Percentiles rank a stretch among this genome's conserved stretches.
Evolutionary conservation across 202 grass and related monocot genomes (phyloP).

Genomic region (Setaria viridis): DNA sequence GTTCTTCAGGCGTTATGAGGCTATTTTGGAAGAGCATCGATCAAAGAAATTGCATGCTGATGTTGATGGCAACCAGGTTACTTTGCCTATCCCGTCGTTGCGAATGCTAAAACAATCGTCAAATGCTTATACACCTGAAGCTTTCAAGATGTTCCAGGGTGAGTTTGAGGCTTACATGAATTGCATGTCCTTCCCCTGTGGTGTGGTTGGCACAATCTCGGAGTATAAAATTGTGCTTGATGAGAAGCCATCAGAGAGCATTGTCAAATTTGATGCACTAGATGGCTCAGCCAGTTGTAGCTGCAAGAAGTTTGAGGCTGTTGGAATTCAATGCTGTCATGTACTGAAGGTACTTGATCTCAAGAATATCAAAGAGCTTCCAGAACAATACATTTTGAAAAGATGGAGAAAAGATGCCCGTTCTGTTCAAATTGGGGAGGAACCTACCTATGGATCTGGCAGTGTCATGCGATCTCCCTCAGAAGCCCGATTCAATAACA

Average conservation of each 20-base stretch:
- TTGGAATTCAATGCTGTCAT: slow-evolving; percentile 91
- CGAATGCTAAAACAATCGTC: slow-evolving; percentile 85
- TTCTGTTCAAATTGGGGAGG: slow-evolving; percentile 54
- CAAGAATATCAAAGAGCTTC: slow-evolving; percentile 95
- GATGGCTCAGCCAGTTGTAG: slow-evolving; percentile 76
- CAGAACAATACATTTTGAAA: slow-evolving; percentile 85
- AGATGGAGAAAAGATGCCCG: slow-evolving; percentile 97
- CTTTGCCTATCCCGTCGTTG: slow-evolving; percentile 71
- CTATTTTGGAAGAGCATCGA: slow-evolving; percentile 71
- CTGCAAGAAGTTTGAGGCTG: slow-evolving; percentile 91
- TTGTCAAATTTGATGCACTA: slow-evolving; percentile 82
- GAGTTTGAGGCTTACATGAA: slow-evolving; percentile 98
- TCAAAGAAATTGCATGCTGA: slow-evolving; percentile 76
- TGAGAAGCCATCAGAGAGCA: slow-evolving; percentile 71
- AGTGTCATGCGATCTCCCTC: slow-evolving; percentile 51
- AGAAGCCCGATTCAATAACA: slow-evolving; percentile 58
- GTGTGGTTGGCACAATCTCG: slow-evolving; percentile 61
- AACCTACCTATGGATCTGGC: slow-evolving; percentile 48
- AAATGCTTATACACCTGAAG: slow-evolving; percentile 81
- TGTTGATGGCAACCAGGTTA: slow-evolving; percentile 68
- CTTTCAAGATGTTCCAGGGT: slow-evolving; percentile 88
- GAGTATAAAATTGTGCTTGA: slow-evolving; percentile 90
- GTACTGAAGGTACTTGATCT: slow-evolving; percentile 92
- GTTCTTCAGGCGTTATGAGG: slow-evolving; percentile 77
- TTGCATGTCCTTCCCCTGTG: slow-evolving; percentile 77